A percentile compares a stretch with the other conserved stretches of the same genome.
These are phyloP conservation scores for Plasmodium chabaudi DNA, from an alignment of 169 alveolate species.

Conservation along the genomic window DNA sequence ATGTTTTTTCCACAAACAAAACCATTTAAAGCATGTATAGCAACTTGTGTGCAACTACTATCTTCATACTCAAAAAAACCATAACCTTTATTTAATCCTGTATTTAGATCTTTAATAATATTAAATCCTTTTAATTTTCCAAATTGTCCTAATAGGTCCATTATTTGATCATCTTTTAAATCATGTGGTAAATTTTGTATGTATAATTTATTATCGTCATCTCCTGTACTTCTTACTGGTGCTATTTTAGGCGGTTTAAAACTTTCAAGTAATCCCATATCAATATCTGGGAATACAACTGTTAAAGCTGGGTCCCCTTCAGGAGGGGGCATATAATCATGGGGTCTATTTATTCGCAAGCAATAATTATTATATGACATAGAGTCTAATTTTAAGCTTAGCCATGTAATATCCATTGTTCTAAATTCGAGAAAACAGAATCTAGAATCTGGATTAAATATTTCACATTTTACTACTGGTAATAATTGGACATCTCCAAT, in stretches of 20 bases:
- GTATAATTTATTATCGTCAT: slow-evolving; percentile 82
- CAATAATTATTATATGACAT: slow-evolving; percentile 83
- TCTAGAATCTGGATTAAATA: slow-evolving; percentile 83
- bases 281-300: slow-evolving; percentile 76
- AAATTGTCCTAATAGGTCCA: slow-evolving; percentile 85
- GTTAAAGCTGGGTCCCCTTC: slow-evolving; percentile 86
- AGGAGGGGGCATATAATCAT: slow-evolving; percentile 88
- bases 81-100: slow-evolving; percentile 89
- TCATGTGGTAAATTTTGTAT: slow-evolving; percentile 89
- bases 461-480: slow-evolving; percentile 84
- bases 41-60: slow-evolving; percentile 87
- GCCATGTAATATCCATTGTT: slow-evolving; percentile 85
- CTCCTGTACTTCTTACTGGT: slow-evolving; percentile 33
- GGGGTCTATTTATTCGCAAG: slow-evolving; percentile 87
- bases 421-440: slow-evolving; percentile 89
- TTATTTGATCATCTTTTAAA: slow-evolving; percentile 86
- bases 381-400: slow-evolving; percentile 88
- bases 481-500: slow-evolving; percentile 66
- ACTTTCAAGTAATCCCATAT: slow-evolving; percentile 74
- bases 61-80: slow-evolving; percentile 92
- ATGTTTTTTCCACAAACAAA: slow-evolving; percentile 79
- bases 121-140: slow-evolving; percentile 86
- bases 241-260: slow-evolving; percentile 42
- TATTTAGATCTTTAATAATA: slow-evolving; percentile 85
- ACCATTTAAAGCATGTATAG: slow-evolving; percentile 87